A percentile compares a stretch with the other conserved stretches of the same genome.
Evolutionary conservation across 2,329 filamentous ascomycete species (phyloP).

Genomic region (Aspergillus phoenicis): DNA sequence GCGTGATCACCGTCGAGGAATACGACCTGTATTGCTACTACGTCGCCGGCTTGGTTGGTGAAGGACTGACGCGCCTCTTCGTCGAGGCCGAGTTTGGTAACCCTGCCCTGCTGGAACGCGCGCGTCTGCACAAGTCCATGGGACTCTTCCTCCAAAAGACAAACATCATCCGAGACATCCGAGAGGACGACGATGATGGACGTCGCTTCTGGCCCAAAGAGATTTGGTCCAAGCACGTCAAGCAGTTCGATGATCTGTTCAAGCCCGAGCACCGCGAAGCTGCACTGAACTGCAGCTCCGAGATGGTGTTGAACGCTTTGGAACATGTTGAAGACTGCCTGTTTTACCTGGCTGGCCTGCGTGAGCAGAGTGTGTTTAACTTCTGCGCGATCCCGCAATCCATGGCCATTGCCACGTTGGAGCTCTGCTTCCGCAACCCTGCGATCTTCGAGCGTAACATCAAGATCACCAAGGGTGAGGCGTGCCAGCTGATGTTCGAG

Average conservation of each 20-base stretch:
- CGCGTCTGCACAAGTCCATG: slow-evolving; percentile 89
- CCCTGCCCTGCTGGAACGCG: slow-evolving; percentile 74
- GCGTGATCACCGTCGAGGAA: slow-evolving; percentile 79
- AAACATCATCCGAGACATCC: slow-evolving; percentile 95
- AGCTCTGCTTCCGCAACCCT: slow-evolving; percentile 89
- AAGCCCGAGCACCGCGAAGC: slow-evolving; percentile 74
- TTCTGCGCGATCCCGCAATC: slow-evolving; percentile 95
- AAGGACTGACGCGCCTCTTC: slow-evolving; percentile 87
- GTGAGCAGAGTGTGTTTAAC: slow-evolving; percentile 98
- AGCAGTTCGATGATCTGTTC: slow-evolving; percentile 87
- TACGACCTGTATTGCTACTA: slow-evolving; percentile 99
- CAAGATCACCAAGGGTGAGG: slow-evolving; percentile 95
- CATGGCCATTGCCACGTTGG: slow-evolving; percentile 96
- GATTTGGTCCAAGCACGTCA: slow-evolving; percentile 95
- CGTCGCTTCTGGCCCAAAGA: slow-evolving; percentile 93
- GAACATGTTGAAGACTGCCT: slow-evolving; percentile 87
- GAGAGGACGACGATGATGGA: slow-evolving; percentile 84
- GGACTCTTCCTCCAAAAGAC: slow-evolving; percentile 97
- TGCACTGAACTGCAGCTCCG: slow-evolving; percentile 82
- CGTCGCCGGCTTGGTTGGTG: slow-evolving; percentile 96
- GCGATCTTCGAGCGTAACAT: slow-evolving; percentile 82
- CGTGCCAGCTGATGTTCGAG: slow-evolving; percentile 87
- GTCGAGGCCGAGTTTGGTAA: slow-evolving; percentile 86
- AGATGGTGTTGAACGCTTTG: slow-evolving; percentile 91
- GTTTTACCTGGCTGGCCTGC: slow-evolving; percentile 95